These are phyloP conservation scores for Aquilaria malaccensis DNA, from an alignment of 345 rosid genomes.

Conservation along the genomic window DNA sequence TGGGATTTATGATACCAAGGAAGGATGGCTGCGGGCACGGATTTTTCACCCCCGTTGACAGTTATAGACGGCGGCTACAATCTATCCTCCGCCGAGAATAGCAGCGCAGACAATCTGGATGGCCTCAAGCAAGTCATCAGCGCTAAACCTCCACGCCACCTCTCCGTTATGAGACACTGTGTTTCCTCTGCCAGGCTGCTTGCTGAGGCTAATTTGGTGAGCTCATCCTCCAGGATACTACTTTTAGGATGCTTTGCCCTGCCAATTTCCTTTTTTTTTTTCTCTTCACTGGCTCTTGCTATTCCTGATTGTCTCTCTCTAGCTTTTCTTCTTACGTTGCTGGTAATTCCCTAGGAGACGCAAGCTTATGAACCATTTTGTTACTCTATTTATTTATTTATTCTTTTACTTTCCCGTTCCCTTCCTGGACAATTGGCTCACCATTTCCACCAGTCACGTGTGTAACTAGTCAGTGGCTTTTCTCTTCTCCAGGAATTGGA, in stretches of 20 bases:
- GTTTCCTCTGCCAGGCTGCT: conserved; percentile 39
- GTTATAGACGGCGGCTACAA: conserved; percentile 43
- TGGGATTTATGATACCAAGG: conserved; percentile 33
- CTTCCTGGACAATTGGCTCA: not conserved
- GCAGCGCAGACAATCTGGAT: conserved; percentile 40
- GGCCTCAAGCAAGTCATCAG: conserved; percentile 35
- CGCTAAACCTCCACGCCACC: conserved; percentile 76
- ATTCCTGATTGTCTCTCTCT: not conserved
- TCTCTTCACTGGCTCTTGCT: not conserved
- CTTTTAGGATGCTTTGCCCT: no score
- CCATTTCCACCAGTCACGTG: not conserved
- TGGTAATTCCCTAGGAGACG: not conserved
- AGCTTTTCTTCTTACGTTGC: not conserved
- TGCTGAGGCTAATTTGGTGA: conserved; percentile 47
- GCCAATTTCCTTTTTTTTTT: not conserved
- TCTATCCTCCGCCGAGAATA: conserved; percentile 29
- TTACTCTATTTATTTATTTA: no score
- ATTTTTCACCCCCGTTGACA: conserved; percentile 43
- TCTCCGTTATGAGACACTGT: conserved; percentile 37
- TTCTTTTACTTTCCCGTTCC: not conserved
- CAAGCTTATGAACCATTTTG: not conserved
- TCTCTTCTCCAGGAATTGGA: conserved; percentile 50
- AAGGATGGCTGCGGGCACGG: conserved; percentile 52
- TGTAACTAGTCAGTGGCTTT: not conserved
- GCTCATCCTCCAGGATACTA: conserved; percentile 1